Conservation (phyloP, 2,329 filamentous ascomycete species). For the Hymenoscyphus linearis region DNA sequence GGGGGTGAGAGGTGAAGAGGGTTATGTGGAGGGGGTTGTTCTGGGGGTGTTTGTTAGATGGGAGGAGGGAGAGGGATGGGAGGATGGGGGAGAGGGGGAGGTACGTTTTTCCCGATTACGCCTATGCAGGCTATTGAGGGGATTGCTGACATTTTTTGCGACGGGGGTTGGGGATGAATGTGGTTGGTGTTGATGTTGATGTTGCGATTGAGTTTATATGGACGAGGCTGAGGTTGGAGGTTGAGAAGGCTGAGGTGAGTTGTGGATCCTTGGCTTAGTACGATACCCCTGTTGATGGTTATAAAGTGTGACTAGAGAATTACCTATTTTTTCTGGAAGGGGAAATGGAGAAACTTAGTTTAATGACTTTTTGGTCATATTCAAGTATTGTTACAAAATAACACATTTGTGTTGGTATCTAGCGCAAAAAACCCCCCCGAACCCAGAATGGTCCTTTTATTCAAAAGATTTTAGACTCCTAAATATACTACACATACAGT, state of each 20-base stretch:
- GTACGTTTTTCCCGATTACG: constrained; percentile 87
- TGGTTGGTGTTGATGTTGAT: constrained; percentile 1
- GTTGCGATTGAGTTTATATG: background rate
- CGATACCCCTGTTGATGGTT: background rate
- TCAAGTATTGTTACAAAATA: too few relatives aligned
- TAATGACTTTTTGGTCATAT: too few relatives aligned
- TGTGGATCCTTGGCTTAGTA: background rate
- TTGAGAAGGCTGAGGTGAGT: background rate
- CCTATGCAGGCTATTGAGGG: constrained; percentile 90
- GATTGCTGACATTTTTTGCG: constrained; percentile 45
- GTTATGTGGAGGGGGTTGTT: constrained; percentile 95
- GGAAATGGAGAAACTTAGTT: too few relatives aligned
- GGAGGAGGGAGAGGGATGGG: background rate
- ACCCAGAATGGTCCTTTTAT: too few relatives aligned
- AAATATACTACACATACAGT: background rate
- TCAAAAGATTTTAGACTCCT: background rate
- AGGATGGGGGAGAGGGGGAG: constrained; percentile 23
- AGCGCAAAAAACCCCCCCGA: too few relatives aligned
- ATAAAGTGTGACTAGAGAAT: too few relatives aligned
- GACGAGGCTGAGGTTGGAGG: background rate
- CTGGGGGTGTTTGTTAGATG: constrained; percentile 40
- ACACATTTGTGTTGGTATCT: too few relatives aligned
- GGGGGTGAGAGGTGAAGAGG: constrained; percentile 63
- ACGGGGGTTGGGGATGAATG: constrained; percentile 4
- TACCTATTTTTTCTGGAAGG: too few relatives aligned